These are phyloP conservation scores for Chytridium lagenaria DNA, from an alignment of 371 early-diverging fungal genomes.

Conservation along the genomic window DNA sequence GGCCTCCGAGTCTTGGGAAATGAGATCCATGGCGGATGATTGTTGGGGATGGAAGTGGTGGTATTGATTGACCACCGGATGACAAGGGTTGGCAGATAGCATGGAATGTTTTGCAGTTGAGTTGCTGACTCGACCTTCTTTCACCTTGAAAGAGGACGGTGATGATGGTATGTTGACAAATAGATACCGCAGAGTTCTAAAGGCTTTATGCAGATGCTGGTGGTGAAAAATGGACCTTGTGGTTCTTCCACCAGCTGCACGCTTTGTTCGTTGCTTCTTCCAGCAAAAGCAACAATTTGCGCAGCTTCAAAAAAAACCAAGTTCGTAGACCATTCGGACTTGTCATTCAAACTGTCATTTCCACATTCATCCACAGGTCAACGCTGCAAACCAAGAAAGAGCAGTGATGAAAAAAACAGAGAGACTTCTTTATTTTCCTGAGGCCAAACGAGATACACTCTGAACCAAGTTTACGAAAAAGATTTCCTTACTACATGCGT, in stretches of 20 bases:
- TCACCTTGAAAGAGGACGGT: too few relatives aligned
- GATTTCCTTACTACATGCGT: neutral
- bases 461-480: neutral
- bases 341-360: neutral
- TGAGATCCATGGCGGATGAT: neutral
- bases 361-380: neutral
- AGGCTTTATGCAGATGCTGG: too few relatives aligned
- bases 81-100: too few relatives aligned
- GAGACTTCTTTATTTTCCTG: too few relatives aligned
- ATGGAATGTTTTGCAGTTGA: neutral
- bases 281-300: too few relatives aligned
- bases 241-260: too few relatives aligned
- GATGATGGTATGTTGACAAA: too few relatives aligned
- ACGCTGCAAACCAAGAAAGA: neutral
- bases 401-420: neutral
- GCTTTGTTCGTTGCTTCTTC: too few relatives aligned
- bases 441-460: neutral
- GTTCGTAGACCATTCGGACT: neutral
- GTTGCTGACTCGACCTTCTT: neutral
- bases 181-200: too few relatives aligned
- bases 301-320: too few relatives aligned
- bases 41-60: neutral
- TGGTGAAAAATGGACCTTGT: too few relatives aligned
- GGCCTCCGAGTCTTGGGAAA: conserved; percentile 3
- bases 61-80: neutral